Evolutionary conservation across 2,329 filamentous ascomycete genomes (phyloP).

Genomic region (Aspergillus calidoustus): DNA sequence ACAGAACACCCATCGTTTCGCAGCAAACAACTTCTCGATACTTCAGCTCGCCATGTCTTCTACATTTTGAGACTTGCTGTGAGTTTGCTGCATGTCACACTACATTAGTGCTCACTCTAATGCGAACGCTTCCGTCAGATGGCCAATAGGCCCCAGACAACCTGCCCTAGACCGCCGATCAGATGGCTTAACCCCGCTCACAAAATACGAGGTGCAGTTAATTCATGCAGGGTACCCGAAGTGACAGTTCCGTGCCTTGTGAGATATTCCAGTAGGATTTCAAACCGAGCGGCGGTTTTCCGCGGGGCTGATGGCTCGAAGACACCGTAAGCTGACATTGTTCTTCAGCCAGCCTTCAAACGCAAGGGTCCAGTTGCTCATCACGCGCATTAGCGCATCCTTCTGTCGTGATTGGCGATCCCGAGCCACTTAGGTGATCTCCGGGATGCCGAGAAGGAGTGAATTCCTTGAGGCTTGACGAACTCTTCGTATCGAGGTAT

Average conservation of each 20-base stretch:
- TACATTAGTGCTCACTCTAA: neutral
- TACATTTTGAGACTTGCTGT: neutral
- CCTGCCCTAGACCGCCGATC: neutral
- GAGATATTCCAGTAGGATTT: neutral
- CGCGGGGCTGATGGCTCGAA: neutral
- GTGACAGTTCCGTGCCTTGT: neutral
- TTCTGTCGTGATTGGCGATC: neutral
- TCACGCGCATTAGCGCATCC: neutral
- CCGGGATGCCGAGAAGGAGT: neutral
- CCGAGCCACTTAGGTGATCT: neutral
- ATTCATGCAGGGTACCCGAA: neutral
- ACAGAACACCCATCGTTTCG: neutral
- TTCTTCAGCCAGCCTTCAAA: neutral
- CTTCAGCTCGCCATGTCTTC: neutral
- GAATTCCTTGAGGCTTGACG: neutral
- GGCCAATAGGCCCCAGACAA: neutral
- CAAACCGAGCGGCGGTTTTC: neutral
- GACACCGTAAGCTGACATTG: neutral
- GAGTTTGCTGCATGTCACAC: neutral
- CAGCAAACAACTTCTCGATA: neutral
- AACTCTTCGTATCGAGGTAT: neutral
- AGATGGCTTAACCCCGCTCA: neutral
- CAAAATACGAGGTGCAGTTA: neutral
- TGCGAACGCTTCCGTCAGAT: neutral
- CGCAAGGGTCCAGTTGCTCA: neutral